Base-by-base conservation (phyloP, 1,139 yeast species). In the Zhuliangozyma blackwelliae region DNA sequence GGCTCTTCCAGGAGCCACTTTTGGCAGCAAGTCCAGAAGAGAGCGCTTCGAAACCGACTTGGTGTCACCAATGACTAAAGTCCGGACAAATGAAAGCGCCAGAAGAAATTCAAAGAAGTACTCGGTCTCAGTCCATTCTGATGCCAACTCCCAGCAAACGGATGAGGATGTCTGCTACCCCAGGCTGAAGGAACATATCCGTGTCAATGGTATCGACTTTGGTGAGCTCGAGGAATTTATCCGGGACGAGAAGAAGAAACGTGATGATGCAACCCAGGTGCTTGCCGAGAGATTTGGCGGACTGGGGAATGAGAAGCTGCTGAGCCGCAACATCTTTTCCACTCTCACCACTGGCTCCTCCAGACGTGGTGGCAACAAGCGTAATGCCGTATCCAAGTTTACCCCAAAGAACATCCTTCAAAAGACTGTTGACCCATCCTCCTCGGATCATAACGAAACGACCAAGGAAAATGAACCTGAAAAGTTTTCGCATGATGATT, bases 161-260 rank as follows among this genome's bases (percentile, higher is more conserved):
- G 97, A 90, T 54, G 97, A 90, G 56, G 97, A 92, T 72, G 98
- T 92, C 32, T 92, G 97, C 68, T 89, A 90, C 64, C 97, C 98
- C 1, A 84, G 88, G 87, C 69, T 79, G 36, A 79, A 87, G 19
- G 87, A 82, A 50, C 83, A 79, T 48, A 70, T 77, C 10, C 70
- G 85, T 44, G 68, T 81, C 30, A 79, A 79, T 46, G 92, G 90
- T 10, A 82, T 84, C 47, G 90, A 84, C 57, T 83, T 83, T 51
- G 86, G 79, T 54, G 92, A 82, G 49, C 72, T 84, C 52, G 92
- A 83, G 43, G 89, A 83, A 47, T 83, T 82, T 50, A 79, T 83
- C 38, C 68, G 70, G 38, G 85, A 79, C 33, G 75, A 70, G 46
- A 49, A 62, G 22, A 71, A 64, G 32, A 57, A 59, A 37, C 49